These are phyloP conservation scores for Boletus rex-veris DNA, from an alignment of 768 basidiomycete genomes.

Conservation along the genomic window DNA sequence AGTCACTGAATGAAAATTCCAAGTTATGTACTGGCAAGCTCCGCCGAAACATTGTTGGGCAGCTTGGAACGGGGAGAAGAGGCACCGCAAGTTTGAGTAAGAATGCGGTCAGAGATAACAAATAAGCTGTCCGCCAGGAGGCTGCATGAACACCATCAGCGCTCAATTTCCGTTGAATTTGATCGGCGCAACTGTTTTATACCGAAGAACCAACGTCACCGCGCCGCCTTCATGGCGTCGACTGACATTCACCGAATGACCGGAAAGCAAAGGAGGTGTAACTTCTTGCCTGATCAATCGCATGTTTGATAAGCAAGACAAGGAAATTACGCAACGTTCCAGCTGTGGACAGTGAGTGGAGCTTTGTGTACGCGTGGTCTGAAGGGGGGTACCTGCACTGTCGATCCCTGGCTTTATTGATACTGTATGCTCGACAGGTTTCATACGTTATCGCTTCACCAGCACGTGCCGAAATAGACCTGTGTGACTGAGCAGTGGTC, in stretches of 20 bases:
- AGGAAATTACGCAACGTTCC: constrained; percentile 4
- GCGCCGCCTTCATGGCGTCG: constrained; percentile 5
- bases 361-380: neutral
- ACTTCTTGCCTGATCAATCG: neutral
- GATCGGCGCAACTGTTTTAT: constrained; percentile 20
- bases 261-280: neutral
- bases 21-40: too few relatives aligned
- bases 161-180: constrained; percentile 24
- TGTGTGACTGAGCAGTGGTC: neutral
- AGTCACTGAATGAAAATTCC: too few relatives aligned
- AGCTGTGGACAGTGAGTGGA: neutral
- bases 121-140: constrained; percentile 2
- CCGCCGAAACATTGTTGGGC: too few relatives aligned
- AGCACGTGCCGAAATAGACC: constrained; percentile 2
- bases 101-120: constrained; percentile 4
- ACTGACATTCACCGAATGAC: neutral
- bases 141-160: constrained; percentile 12
- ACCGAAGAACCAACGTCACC: constrained; percentile 13
- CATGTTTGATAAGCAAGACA: neutral
- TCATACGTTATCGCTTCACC: constrained; percentile 19
- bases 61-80: too few relatives aligned
- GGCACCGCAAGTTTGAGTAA: constrained; percentile 2
- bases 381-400: neutral
- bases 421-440: neutral
- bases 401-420: constrained; percentile 16